Evolutionary conservation across 768 basidiomycete species (phyloP).

Genomic region (Rhodotorula sphaerocarpa): DNA sequence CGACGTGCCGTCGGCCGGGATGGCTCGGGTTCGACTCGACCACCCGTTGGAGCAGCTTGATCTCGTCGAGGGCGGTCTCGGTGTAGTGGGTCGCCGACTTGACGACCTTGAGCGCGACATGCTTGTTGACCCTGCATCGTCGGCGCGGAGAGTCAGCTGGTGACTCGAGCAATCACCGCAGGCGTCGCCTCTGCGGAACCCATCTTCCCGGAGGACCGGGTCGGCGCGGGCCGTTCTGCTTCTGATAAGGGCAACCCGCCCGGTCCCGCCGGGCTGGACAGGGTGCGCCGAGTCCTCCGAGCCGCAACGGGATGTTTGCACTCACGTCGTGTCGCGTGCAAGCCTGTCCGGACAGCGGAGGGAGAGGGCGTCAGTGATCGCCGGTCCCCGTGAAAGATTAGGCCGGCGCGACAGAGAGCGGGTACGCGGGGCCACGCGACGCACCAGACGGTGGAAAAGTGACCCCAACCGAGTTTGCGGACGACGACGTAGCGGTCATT

Average conservation of each 20-base stretch:
- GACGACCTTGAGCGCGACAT: slow-evolving; percentile 98
- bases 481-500: slow-evolving; percentile 74
- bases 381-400: too few species aligned
- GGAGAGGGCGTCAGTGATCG: background rate
- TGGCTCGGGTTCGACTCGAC: slow-evolving; percentile 76
- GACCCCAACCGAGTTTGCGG: slow-evolving; percentile 94
- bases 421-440: background rate
- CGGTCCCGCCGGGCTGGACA: too few species aligned
- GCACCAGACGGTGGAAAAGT: slow-evolving; percentile 85
- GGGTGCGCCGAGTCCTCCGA: too few species aligned
- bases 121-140: slow-evolving; percentile 69
- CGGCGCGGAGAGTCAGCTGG: background rate
- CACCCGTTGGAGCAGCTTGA: slow-evolving; percentile 90
- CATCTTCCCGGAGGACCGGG: background rate
- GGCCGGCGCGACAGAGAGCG: too few species aligned
- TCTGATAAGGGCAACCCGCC: too few species aligned
- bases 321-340: slow-evolving; percentile 24
- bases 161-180: background rate
- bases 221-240: too few species aligned
- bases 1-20: slow-evolving; percentile 85
- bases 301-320: background rate
- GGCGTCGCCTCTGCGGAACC: background rate
- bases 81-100: slow-evolving; percentile 96
- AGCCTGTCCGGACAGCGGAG: slow-evolving; percentile 12
- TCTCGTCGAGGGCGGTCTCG: slow-evolving; percentile 96